Percentiles rank a stretch among this genome's conserved stretches.
Evolutionary conservation across 106 monocot species (phyloP).

Genomic region (Apostasia ramifera): DNA sequence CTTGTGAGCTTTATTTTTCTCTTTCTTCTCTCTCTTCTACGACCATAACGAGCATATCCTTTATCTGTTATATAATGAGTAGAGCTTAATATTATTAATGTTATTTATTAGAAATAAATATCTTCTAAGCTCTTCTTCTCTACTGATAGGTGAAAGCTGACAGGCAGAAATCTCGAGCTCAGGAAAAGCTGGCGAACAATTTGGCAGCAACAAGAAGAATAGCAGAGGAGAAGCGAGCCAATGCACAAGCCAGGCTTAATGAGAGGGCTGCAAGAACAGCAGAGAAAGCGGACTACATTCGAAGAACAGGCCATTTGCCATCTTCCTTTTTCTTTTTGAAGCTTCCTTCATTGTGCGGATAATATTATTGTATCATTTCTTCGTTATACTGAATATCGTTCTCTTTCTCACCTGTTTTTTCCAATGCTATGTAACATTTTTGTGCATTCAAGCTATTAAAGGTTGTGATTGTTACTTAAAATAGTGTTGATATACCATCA

Average conservation of each 20-base stretch:
- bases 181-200: slow-evolving; percentile 67
- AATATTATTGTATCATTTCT: background rate
- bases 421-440: too few relatives aligned
- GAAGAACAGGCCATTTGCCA: slow-evolving; percentile 77
- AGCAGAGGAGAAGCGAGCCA: slow-evolving; percentile 73
- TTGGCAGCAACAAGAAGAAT: slow-evolving; percentile 52
- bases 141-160: slow-evolving; percentile 63
- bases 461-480: too few relatives aligned
- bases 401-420: too few relatives aligned
- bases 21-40: background rate
- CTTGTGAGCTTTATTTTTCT: background rate
- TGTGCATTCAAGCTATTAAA: too few relatives aligned
- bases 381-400: too few relatives aligned
- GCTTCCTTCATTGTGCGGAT: slow-evolving; percentile 58
- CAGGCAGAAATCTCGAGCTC: slow-evolving; percentile 55
- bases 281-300: slow-evolving; percentile 70
- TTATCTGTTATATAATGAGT: background rate
- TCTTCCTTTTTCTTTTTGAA: slow-evolving; percentile 69
- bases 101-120: too few relatives aligned
- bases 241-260: slow-evolving; percentile 66
- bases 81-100: too few relatives aligned
- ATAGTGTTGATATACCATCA: too few relatives aligned
- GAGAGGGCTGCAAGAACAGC: slow-evolving; percentile 57
- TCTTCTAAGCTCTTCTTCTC: too few relatives aligned
- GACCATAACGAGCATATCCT: background rate